Conservation (phyloP, 2,329 filamentous ascomycete genomes). For the Fusarium brachygibbosum region DNA sequence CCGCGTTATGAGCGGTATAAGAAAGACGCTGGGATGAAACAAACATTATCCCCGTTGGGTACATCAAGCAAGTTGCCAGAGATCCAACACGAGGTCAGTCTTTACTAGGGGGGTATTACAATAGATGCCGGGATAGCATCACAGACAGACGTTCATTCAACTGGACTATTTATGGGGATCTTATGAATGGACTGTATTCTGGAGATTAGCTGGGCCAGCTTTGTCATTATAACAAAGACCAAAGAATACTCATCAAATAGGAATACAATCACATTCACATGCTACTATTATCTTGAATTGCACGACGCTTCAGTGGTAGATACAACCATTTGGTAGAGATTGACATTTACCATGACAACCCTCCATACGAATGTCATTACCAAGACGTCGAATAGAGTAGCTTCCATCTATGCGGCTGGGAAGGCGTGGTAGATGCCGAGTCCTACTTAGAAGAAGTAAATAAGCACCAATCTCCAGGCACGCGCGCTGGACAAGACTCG, state of each 20-base stretch:
- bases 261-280: background rate
- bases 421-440: too few species aligned
- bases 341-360: background rate
- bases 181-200: slow-evolving; percentile 6
- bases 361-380: background rate
- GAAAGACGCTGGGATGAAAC: background rate
- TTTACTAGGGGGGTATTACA: background rate
- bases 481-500: background rate
- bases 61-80: background rate
- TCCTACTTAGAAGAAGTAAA: background rate
- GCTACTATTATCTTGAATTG: background rate
- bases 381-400: background rate
- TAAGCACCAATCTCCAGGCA: background rate
- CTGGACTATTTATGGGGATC: background rate
- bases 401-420: background rate
- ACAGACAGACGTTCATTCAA: background rate
- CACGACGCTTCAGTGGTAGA: background rate
- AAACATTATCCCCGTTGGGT: background rate
- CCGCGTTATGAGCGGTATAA: slow-evolving; percentile 23
- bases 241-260: slow-evolving; percentile 1
- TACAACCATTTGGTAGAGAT: too few species aligned
- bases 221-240: background rate
- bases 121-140: background rate
- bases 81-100: background rate
- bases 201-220: too few species aligned